Conservation (phyloP, 192 early-diverging fungal species). For the Glomus cerebriforme region DNA sequence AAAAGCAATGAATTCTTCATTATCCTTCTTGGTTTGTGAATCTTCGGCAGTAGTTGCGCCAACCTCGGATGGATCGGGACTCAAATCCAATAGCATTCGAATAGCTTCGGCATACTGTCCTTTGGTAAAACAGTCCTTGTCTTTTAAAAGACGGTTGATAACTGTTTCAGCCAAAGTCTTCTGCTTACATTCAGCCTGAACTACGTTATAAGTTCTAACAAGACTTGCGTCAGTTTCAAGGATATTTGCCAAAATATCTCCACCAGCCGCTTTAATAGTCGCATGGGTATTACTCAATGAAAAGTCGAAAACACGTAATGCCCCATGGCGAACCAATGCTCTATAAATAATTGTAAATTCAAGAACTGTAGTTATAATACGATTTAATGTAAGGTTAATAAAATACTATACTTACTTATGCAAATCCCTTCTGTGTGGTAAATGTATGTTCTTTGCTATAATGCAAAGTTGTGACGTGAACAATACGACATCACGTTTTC, state of each 20-base stretch:
- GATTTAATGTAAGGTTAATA: constrained; percentile 19
- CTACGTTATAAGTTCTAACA: constrained; percentile 67
- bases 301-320: constrained; percentile 77
- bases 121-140: constrained; percentile 66
- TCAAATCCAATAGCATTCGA: constrained; percentile 72
- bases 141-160: constrained; percentile 62
- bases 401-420: constrained; percentile 52
- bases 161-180: constrained; percentile 70
- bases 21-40: constrained; percentile 42
- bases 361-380: neutral
- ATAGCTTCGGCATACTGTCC: constrained; percentile 76
- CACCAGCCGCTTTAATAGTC: constrained; percentile 60
- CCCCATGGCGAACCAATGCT: constrained; percentile 71
- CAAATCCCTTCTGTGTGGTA: constrained; percentile 59
- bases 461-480: constrained; percentile 82
- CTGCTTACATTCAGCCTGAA: constrained; percentile 41
- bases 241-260: constrained; percentile 70
- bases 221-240: constrained; percentile 80
- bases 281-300: constrained; percentile 60
- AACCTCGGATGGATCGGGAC: constrained; percentile 37
- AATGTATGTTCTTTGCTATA: constrained; percentile 73
- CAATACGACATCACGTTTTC: constrained; percentile 73
- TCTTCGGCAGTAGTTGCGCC: constrained; percentile 36
- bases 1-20: constrained; percentile 73
- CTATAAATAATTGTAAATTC: no score